Conservation (phyloP, 2,329 filamentous ascomycete genomes). For the Fusarium oxysporum region DNA sequence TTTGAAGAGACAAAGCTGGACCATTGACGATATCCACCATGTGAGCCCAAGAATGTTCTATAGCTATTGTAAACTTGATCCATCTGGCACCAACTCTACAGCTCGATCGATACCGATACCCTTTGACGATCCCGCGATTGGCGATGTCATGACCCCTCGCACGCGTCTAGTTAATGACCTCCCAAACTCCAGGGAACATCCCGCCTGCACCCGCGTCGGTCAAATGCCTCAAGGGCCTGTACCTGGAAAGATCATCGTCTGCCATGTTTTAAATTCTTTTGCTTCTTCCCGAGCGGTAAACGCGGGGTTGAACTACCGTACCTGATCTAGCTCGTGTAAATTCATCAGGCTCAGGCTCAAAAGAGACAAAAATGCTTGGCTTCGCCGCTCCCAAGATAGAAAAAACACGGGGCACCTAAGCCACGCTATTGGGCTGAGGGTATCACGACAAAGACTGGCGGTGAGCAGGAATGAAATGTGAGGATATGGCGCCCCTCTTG, state of each 20-base stretch:
- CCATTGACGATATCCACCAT: constrained; percentile 35
- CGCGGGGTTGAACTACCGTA: constrained; percentile 40
- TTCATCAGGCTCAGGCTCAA: neutral
- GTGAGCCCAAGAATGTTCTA: constrained; percentile 14
- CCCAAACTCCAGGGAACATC: constrained; percentile 32
- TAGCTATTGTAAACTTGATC: constrained; percentile 11
- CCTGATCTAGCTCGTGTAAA: constrained; percentile 16
- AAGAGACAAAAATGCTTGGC: constrained; percentile 1
- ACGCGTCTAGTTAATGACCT: constrained; percentile 13
- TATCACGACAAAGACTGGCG: constrained; percentile 39
- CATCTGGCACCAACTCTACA: constrained; percentile 16
- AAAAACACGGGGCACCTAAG: constrained; percentile 23
- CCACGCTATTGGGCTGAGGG: constrained; percentile 38
- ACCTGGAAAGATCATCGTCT: constrained; percentile 32
- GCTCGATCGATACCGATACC: constrained; percentile 30
- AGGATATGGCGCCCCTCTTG: constrained; percentile 9
- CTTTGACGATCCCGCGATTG: constrained; percentile 40
- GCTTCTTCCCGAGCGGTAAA: constrained; percentile 38
- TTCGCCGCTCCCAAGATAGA: constrained; percentile 42
- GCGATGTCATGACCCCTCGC: constrained; percentile 39
- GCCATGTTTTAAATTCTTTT: constrained; percentile 25
- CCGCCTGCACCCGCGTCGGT: constrained; percentile 36
- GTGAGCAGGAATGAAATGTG: constrained; percentile 27
- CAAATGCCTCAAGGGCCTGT: constrained; percentile 37
- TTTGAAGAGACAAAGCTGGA: neutral